Percentiles rank a stretch among this genome's conserved stretches.
These are phyloP conservation scores for Heracleum sosnowskyi DNA, from an alignment of 129 eudicot species.

Conservation along the genomic window DNA sequence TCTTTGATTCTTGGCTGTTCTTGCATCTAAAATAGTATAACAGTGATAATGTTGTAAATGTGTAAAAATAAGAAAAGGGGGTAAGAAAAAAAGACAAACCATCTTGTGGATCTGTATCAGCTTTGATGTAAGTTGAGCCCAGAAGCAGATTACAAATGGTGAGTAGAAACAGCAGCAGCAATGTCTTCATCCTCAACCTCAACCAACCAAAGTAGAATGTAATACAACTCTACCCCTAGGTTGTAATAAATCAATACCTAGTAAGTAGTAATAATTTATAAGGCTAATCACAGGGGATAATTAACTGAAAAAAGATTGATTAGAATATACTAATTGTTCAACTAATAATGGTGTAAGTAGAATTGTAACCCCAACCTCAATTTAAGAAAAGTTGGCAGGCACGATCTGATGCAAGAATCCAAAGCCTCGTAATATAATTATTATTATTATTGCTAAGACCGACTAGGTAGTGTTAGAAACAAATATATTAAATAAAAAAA, in stretches of 20 bases:
- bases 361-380: conserved; percentile 12
- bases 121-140: conserved; percentile 37
- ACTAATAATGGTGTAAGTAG: neutral
- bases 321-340: neutral
- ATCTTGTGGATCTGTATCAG: conserved; percentile 77
- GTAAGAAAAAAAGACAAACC: conserved; percentile 28
- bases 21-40: neutral
- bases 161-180: conserved; percentile 14
- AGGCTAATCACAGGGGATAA: too few species aligned
- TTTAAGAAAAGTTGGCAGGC: conserved; percentile 51
- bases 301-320: neutral
- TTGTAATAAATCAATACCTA: too few species aligned
- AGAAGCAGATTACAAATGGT: conserved; percentile 26
- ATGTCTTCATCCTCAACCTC: conserved; percentile 15
- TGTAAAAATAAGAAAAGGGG: neutral
- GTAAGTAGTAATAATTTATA: too few species aligned
- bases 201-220: neutral
- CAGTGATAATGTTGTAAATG: neutral
- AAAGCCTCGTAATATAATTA: conserved; percentile 29
- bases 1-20: neutral
- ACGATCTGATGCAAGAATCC: conserved; percentile 52
- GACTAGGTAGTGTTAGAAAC: too few species aligned
- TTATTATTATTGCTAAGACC: too few species aligned
- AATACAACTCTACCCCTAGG: neutral
- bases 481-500: neutral